A percentile compares a stretch with the other conserved stretches of the same genome.
These are phyloP conservation scores for Naegleria gruberi DNA, from an alignment of 208 protist species.

Conservation along the genomic window DNA sequence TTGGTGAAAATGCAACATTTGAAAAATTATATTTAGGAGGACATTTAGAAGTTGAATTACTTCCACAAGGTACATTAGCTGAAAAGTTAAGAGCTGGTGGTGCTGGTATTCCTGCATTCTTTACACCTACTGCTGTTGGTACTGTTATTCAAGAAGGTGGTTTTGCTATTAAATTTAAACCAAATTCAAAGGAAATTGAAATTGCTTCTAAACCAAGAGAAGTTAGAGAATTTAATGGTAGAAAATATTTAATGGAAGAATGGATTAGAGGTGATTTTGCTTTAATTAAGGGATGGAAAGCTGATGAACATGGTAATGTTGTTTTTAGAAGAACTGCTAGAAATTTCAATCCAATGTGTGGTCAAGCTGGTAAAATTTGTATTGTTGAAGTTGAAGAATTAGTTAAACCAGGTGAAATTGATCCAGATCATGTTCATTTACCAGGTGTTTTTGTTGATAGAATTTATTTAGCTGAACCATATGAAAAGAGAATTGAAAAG, in stretches of 20 bases:
- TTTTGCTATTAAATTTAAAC: slow-evolving; percentile 80
- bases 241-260: slow-evolving; percentile 77
- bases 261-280: slow-evolving; percentile 79
- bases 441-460: slow-evolving; percentile 86
- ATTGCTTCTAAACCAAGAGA: slow-evolving; percentile 68
- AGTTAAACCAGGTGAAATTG: slow-evolving; percentile 75
- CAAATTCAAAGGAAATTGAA: slow-evolving; percentile 55
- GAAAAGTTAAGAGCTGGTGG: slow-evolving; percentile 85
- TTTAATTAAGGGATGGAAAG: slow-evolving; percentile 87
- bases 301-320: slow-evolving; percentile 68
- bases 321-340: slow-evolving; percentile 74
- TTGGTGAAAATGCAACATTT: slow-evolving; percentile 86
- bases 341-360: slow-evolving; percentile 87
- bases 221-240: slow-evolving; percentile 70
- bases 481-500: slow-evolving; percentile 50
- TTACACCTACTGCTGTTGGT: slow-evolving; percentile 85
- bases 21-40: slow-evolving; percentile 82
- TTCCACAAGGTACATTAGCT: slow-evolving; percentile 87
- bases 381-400: slow-evolving; percentile 92
- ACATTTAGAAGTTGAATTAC: slow-evolving; percentile 89
- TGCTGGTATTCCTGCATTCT: slow-evolving; percentile 92
- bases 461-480: slow-evolving; percentile 56
- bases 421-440: slow-evolving; percentile 85
- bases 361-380: slow-evolving; percentile 67
- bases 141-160: slow-evolving; percentile 75